Base-by-base conservation (phyloP, 2,329 filamentous ascomycete species). In the Bipolaris gigantea region DNA sequence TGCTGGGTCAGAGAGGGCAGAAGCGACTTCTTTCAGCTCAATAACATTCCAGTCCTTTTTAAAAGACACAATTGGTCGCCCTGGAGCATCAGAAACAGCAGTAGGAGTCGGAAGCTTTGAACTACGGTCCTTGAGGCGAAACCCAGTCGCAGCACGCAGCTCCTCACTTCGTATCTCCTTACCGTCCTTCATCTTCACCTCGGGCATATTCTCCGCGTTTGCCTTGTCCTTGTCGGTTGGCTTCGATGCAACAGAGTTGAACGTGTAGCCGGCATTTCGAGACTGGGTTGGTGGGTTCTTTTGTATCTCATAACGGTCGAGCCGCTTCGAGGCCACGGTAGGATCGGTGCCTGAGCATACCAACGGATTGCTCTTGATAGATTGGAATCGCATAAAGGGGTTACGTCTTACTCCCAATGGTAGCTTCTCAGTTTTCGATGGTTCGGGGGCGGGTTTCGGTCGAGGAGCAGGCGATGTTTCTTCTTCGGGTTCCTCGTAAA, bases 31-130 rank as follows among this genome's bases (percentile, higher is more conserved):
- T 76, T 87, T 89, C 79, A 84, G 76, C 85, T 91, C 88, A 81
- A 89, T 80, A 73, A 89, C 86, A 72, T 83, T 84, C 87, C 90
- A 96, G 72, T 88, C 84, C 69, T 84, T 84, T 77, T 96, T 85
- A 82, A 97, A 97, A 83, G 93, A 97, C 81, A 97, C 93, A 80
- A 97, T 97, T 60, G 93, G 93, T 72, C 93, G 86, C 66, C 91
- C 91, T 66, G 89, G 89, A 70, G 84, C 89, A 78, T 97, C 89
- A 78, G 92, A 97, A 75, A 97, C 92, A 69, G 90, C 88, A 50
- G 89, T 90, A 61, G 93, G 93, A 69, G 89, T 93, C 25, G 92
- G 93, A 58, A 97, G 81, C 72, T 90, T 95, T 53, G 86, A 77
- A 75, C 92, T 97, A 70, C 92, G 87, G 75, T 96, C 91, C 73